A percentile compares a stretch with the other conserved stretches of the same genome.
Conservation (phyloP, 1,284 basidiomycete species). For the Pyrrhoderma lamaoense region DNA sequence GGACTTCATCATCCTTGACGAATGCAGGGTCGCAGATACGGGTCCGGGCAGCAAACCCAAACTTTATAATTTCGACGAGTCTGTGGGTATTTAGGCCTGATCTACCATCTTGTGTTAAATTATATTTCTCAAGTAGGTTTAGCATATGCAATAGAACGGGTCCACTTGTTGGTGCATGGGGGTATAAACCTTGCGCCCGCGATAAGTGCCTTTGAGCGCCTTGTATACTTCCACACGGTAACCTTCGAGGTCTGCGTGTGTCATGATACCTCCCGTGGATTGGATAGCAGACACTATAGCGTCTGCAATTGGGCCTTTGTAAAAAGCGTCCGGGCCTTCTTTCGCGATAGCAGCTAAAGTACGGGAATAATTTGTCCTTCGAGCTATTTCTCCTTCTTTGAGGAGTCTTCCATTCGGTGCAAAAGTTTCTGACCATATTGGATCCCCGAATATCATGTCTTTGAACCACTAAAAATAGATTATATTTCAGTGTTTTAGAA, state of each 20-base stretch:
- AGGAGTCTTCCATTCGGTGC: slow-evolving; percentile 70
- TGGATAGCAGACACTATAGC: slow-evolving; percentile 62
- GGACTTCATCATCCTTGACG: slow-evolving; percentile 38
- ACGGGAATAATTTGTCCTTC: slow-evolving; percentile 58
- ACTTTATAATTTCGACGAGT: slow-evolving; percentile 73
- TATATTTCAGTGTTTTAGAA: not conserved
- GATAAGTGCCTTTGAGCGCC: slow-evolving; percentile 73
- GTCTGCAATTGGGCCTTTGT: slow-evolving; percentile 73
- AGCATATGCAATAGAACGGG: slow-evolving; percentile 75
- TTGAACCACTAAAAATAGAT: slow-evolving; percentile 36
- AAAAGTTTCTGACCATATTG: slow-evolving; percentile 77
- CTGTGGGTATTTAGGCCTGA: slow-evolving; percentile 61
- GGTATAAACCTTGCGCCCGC: slow-evolving; percentile 78
- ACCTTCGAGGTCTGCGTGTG: slow-evolving; percentile 57
- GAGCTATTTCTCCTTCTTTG: slow-evolving; percentile 67
- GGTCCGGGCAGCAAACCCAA: slow-evolving; percentile 50
- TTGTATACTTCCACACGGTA: slow-evolving; percentile 69
- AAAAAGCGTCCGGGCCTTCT: slow-evolving; percentile 68
- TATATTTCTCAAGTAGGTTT: slow-evolving; percentile 68
- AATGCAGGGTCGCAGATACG: slow-evolving; percentile 74
- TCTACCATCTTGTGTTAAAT: slow-evolving; percentile 41
- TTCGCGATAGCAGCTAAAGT: slow-evolving; percentile 61
- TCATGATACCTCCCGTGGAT: slow-evolving; percentile 72
- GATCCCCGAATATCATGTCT: slow-evolving; percentile 63
- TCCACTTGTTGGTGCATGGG: slow-evolving; percentile 77